Evolutionary conservation across 108 stramenopile species (phyloP).

Genomic region (Conticribra guillardii): DNA sequence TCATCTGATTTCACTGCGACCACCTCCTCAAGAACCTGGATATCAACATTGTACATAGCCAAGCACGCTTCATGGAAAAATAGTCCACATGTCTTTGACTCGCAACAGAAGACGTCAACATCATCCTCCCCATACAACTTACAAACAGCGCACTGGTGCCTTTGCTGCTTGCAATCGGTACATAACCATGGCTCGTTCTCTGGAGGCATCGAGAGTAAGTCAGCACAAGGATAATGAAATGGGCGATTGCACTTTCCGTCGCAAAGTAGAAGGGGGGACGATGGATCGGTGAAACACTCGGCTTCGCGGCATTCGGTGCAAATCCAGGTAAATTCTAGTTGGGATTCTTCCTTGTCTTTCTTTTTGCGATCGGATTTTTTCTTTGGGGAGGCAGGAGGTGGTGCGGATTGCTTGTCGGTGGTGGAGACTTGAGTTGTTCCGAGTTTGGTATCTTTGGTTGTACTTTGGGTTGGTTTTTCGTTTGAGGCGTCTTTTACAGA

Average conservation of each 20-base stretch:
- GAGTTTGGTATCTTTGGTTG: no score
- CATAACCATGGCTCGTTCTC: slow-evolving; percentile 73
- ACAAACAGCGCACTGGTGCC: slow-evolving; percentile 71
- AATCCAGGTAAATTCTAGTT: slow-evolving; percentile 67
- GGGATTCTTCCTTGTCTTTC: slow-evolving; percentile 29
- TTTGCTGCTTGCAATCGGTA: slow-evolving; percentile 55
- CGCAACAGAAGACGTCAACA: slow-evolving; percentile 67
- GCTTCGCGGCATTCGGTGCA: slow-evolving; percentile 65
- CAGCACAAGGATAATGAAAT: slow-evolving; percentile 84
- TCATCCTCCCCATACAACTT: slow-evolving; percentile 65
- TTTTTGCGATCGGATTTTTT: slow-evolving; percentile 18
- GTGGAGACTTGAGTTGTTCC: no score
- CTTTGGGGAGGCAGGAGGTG: no score
- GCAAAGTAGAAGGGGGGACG: slow-evolving; percentile 62
- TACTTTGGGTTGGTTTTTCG: no score
- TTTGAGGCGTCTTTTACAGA: no score
- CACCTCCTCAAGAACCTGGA: slow-evolving; percentile 37
- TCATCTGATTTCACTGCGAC: neutral
- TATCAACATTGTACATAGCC: slow-evolving; percentile 53
- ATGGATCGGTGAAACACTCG: slow-evolving; percentile 48
- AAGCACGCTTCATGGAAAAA: slow-evolving; percentile 80
- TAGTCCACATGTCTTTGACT: slow-evolving; percentile 60
- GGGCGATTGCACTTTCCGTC: slow-evolving; percentile 73
- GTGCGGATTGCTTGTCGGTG: no score
- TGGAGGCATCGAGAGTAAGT: slow-evolving; percentile 53